Evolutionary conservation across 1,284 basidiomycete species (phyloP), one percentile per base, ranked within the genome.

Genomic region (Thelephora terrestris): DNA sequence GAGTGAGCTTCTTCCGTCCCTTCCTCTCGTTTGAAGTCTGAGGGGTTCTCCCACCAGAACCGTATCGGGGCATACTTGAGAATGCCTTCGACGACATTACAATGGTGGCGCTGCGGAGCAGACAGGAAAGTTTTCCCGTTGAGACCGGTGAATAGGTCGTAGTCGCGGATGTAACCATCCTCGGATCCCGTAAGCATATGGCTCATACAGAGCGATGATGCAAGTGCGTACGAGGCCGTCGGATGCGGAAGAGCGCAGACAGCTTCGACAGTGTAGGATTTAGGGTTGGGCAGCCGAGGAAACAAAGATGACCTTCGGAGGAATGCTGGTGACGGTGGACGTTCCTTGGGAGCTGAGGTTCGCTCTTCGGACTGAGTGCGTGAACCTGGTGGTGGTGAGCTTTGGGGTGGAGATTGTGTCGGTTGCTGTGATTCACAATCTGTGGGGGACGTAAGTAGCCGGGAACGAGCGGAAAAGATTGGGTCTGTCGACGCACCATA

Each of bases 101-200:
- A 91, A 53, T 93, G 86, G 55, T 89, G 85, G 45, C 91, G 73
- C 60, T 95, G 91, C 48, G 91, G 91, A 34, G 91, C 88, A 32
- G 89, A 94, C 55, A 97, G 75, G 60, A 91, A 83, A 35, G 81
- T 81, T 57, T 88, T 88, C 50, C 91, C 84, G 61, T 96, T 97
- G 46, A 91, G 84, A 42, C 88, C 85, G 21, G 85, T 66, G 66
- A 91, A 94, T 47, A 95, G 79, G 64, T 98, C 93, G 68, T 96
- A 97, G 65, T 91, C 81, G 37, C 94, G 81, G 42, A 98, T 85
- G 58, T 91, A 93, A 9, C 94, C 94, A 64, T 98, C 94, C 52
- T 93, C 85, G 9, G 90, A 91, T 36, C 93, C 94, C 4, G 92
- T 92, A 43, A 97, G 67, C 12, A 97, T 72, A 60, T 94, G 91